phyloP scores from a whole-genome alignment of 2,329 filamentous ascomycete genomes.

The Penicillium oxalicum region DNA sequence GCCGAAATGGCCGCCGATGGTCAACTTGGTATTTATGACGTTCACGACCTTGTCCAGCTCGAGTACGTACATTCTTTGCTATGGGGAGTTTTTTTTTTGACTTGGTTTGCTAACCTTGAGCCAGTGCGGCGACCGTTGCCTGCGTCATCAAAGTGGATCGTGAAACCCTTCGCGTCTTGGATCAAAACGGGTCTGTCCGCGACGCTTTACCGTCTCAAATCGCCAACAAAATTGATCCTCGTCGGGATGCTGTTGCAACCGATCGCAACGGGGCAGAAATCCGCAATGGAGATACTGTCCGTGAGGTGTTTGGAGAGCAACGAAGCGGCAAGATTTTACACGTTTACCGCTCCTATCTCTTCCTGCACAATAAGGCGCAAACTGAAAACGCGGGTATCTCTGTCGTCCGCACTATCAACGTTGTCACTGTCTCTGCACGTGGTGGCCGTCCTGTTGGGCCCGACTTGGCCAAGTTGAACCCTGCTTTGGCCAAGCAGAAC shows the following conservation, averaged over 20 bases:
- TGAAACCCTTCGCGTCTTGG: constrained; percentile 81
- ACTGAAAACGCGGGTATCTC: constrained; percentile 87
- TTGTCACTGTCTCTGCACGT: constrained; percentile 89
- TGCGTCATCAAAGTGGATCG: constrained; percentile 93
- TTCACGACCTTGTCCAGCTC: constrained; percentile 90
- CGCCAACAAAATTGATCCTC: constrained; percentile 76
- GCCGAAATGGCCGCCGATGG: constrained; percentile 85
- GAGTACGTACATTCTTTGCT: constrained; percentile 50
- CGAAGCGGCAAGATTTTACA: constrained; percentile 86
- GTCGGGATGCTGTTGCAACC: constrained; percentile 80
- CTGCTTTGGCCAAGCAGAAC: constrained; percentile 68
- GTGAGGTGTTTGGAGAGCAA: constrained; percentile 79
- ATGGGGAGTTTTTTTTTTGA: background rate
- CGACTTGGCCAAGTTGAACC: constrained; percentile 87
- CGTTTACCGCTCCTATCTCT: constrained; percentile 88
- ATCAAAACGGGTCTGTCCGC: constrained; percentile 79
- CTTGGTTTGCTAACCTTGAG: constrained; percentile 23
- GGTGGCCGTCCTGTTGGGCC: constrained; percentile 71
- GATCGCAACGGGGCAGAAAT: constrained; percentile 93
- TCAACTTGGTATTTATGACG: constrained; percentile 74
- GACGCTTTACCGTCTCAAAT: constrained; percentile 87
- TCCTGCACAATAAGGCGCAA: constrained; percentile 75
- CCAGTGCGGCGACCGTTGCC: constrained; percentile 73
- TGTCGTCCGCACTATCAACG: constrained; percentile 76
- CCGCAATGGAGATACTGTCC: constrained; percentile 82